These are phyloP conservation scores for Paraurostyla sp. DNA, from an alignment of 73 alveolate species.

Conservation along the genomic window DNA sequence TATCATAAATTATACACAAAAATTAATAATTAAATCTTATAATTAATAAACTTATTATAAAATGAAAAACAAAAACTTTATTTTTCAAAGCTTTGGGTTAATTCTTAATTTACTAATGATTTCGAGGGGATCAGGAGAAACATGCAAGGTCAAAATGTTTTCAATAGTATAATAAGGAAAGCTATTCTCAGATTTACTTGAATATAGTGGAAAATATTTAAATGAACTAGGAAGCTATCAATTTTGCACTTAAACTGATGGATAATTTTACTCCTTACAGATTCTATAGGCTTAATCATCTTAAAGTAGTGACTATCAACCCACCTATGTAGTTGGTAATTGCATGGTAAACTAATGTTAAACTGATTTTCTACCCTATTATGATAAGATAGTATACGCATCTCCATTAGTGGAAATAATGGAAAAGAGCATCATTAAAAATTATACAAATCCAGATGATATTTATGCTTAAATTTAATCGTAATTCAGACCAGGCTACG, in stretches of 20 bases:
- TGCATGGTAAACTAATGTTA: slow-evolving; percentile 19
- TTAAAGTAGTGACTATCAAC: neutral
- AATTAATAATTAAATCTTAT: neutral
- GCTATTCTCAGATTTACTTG: neutral
- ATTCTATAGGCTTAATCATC: neutral
- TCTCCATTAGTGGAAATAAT: neutral
- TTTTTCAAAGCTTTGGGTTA: neutral
- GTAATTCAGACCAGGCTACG: neutral
- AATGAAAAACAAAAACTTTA: neutral
- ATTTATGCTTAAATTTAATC: neutral
- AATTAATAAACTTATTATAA: neutral
- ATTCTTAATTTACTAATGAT: too few relatives aligned
- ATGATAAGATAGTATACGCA: slow-evolving; percentile 16
- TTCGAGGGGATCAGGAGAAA: neutral
- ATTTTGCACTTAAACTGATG: neutral
- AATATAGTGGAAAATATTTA: slow-evolving; percentile 26
- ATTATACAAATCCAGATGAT: slow-evolving; percentile 29
- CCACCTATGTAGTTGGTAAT: slow-evolving; percentile 44
- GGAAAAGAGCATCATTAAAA: neutral
- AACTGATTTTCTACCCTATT: neutral
- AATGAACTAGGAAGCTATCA: slow-evolving; percentile 37
- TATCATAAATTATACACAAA: neutral
- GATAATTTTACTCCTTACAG: neutral
- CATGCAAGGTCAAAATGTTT: neutral
- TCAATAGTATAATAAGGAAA: neutral